phyloP scores from a whole-genome alignment of 768 basidiomycete species.

The Suillus americanus region DNA sequence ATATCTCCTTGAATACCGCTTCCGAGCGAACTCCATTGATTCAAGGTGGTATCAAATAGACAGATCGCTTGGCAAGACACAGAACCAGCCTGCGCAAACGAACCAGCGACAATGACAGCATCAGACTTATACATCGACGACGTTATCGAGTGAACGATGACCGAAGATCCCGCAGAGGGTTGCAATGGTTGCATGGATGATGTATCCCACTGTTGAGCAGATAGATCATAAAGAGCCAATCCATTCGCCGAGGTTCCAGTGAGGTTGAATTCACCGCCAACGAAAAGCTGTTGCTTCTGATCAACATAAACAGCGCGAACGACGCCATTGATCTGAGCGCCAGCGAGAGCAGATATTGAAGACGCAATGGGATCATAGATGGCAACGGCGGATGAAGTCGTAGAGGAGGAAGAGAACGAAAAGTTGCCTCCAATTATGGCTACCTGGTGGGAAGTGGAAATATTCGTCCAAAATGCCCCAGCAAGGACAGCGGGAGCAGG shows the following conservation, averaged over 20 bases:
- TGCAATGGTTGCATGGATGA: constrained; percentile 60
- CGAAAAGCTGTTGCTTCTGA: constrained; percentile 58
- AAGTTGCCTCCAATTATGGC: constrained; percentile 92
- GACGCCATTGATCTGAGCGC: constrained; percentile 67
- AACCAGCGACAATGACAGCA: constrained; percentile 81
- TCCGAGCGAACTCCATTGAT: constrained; percentile 81
- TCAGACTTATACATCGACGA: constrained; percentile 58
- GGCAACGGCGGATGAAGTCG: constrained; percentile 55
- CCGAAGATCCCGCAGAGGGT: constrained; percentile 48
- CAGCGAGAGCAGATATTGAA: constrained; percentile 53
- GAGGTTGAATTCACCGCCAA: constrained; percentile 84
- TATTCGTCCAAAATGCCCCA: constrained; percentile 89
- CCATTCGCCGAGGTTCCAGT: constrained; percentile 58
- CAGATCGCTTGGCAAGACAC: constrained; percentile 79
- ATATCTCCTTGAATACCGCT: constrained; percentile 82
- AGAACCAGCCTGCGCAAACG: constrained; percentile 78
- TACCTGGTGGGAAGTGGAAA: constrained; percentile 59
- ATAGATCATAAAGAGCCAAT: constrained; percentile 80
- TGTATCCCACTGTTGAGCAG: constrained; percentile 58
- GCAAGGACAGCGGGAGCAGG: constrained; percentile 81
- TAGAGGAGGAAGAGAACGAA: constrained; percentile 48
- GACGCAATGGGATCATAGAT: constrained; percentile 63
- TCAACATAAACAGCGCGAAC: constrained; percentile 77
- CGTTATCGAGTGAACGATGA: constrained; percentile 72
- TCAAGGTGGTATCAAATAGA: constrained; percentile 60